Base-by-base conservation (phyloP, 2,329 filamentous ascomycete species). In the Rutstroemia sp. region DNA sequence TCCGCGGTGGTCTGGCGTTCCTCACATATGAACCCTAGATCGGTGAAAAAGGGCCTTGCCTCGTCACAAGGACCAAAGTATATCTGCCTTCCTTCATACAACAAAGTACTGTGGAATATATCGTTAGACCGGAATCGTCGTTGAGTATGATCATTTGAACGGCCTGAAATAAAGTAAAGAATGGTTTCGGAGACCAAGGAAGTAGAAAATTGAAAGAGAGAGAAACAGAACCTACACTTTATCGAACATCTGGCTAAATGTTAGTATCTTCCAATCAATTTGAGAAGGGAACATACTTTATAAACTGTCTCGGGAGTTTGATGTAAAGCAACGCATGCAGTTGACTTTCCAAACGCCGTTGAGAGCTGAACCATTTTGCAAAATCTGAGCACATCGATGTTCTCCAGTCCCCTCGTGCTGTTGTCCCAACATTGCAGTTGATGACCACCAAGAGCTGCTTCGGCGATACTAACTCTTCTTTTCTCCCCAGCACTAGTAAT, bases 401-500 rank as follows among this genome's bases (percentile, higher is more conserved):
- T 84, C 68, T 92, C 88, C 0, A 92, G 75, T 4, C 88, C 88
- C 54, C 81, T 78, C 0, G 87, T 92, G n/a, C 79, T 83, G 63
- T 89, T 89, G 59, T 87, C 89, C 88, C 89, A 68, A 57, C 84
- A 86, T 67, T 88, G 84, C 2, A 82, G 75, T 42, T 78, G 82
- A 1, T 82, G 94, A 90, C 56, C 84, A 76, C 67, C 88, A 84
- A 34, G 84, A 84, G 23, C 85, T 85, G 86, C 88, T 70, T 92
- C 88, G 1, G 86, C 86, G 60, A 92, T 90, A 23, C 83, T 85
- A 5, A 90, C 87, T 66, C 88, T 85, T 69, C 92, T 92, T 34
- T 88, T 75, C 72, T 94, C 89, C 55, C 89, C 89, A 63, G 88
- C 89, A 50, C 84, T 88, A 0, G 92, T 85, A 68, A 89, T 89